Evolutionary conservation across 2,329 filamentous ascomycete species (phyloP), one percentile per base, ranked within the genome.

Genomic region (Diaporthe amygdali): DNA sequence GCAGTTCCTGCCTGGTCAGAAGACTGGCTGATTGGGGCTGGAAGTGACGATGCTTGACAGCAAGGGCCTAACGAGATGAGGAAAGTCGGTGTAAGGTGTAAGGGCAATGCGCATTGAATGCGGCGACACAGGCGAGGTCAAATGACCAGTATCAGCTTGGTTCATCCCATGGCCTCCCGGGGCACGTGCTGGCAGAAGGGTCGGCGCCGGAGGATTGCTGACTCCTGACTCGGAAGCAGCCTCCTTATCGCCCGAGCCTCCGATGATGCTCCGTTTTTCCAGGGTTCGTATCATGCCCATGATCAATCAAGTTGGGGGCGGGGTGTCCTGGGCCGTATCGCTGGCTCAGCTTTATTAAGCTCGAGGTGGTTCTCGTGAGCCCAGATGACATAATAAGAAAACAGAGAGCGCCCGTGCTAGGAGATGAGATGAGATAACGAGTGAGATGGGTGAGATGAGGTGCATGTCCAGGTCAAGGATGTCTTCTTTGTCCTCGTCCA

Each of bases 21-120:
- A 63, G 59, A 63, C 22, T 41, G 56, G 32, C 44, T 25, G 44
- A 8, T 22, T 25, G 37, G 20, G 59, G 59, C 10, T 25, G 32
- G 5, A 64, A 49, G 30, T 34, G n/a, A 46, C 56, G 37, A 64
- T 64, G 59, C 59, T 44, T 34, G 59, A 49, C 59, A 30, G n/a
- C 4, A 6, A 32, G 41, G 30, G n/a, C 39, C 59, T 37, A 17
- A 34, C 17, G 41, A 63, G 30, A 47, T 34, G 59, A 34, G 44
- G 59, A 64, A 64, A 49, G 59, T 64, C 59, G 59, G 59, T 64
- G 59, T 37, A 49, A 64, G 30, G 59, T 41, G n/a, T n/a, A 47
- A 37, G 59, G 59, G n/a, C 30, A 47, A 37, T 37, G 44, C 59
- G 59, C 59, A 64, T 64, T 64, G n/a, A 64, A 37, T 20, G 44